A percentile compares a stretch with the other conserved stretches of the same genome.
Evolutionary conservation across 164 flowering plant species (phyloP).

Genomic region (Echeveria elegans): DNA sequence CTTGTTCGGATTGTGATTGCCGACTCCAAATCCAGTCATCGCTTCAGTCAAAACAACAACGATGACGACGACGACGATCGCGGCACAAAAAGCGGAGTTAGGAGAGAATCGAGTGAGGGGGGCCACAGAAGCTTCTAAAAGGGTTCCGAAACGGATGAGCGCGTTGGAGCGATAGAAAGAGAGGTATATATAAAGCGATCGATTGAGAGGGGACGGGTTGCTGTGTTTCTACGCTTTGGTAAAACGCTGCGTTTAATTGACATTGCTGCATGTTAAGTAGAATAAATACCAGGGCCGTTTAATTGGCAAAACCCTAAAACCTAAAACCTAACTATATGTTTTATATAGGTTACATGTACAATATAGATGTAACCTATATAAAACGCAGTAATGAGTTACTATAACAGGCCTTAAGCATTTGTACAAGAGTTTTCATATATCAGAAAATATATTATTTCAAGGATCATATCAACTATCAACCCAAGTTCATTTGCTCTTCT

Average conservation of each 20-base stretch:
- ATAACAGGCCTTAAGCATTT: background rate
- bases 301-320: no score
- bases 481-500: no score
- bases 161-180: no score
- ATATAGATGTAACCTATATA: no score
- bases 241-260: background rate
- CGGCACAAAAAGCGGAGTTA: background rate
- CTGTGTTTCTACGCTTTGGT: background rate
- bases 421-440: background rate
- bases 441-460: background rate
- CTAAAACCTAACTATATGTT: no score
- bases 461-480: background rate
- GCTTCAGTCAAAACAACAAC: background rate
- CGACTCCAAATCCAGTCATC: background rate
- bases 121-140: background rate
- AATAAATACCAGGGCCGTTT: no score
- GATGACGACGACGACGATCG: background rate
- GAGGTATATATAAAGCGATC: background rate
- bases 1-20: conserved; percentile 8
- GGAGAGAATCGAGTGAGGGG: background rate
- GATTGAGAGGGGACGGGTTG: background rate
- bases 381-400: background rate
- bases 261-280: background rate
- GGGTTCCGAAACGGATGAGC: background rate
- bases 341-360: no score